Base-by-base conservation (phyloP, 176 grass and related monocot species). In the Puccinellia tenuiflora region DNA sequence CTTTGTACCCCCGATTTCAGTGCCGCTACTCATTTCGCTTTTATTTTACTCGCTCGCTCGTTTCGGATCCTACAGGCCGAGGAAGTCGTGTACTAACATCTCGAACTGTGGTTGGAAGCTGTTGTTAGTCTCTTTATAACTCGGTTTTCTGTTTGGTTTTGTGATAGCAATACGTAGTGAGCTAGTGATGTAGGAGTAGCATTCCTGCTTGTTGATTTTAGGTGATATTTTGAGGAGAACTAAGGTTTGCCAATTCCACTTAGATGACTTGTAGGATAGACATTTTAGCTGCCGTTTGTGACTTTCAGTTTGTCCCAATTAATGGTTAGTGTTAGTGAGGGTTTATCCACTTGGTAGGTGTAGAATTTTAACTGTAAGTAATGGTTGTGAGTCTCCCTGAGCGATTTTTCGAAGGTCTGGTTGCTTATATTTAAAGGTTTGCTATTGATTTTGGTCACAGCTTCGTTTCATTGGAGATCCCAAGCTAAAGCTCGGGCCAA, bases 11-110 rank as follows among this genome's bases (percentile, higher is more conserved):
- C 8, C 53, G 62, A 78, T 78, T 66, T 62, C 66, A 59, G 54
- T 8, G 73, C 33, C 10, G 70, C 33, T 65, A 52, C 72, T 46
- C 88, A 85, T 85, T 89, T 63, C 43, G 33, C 64, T 24, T 65
- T 24, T 17, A 43, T 53, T 20, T 20, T 14, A 2, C 78, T 60
- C 47, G 34, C 34, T 90, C 54, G 20, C 73, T 57, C 43, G 25
- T 37, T 82, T 50, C 18, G 70, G 83, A 82, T 78, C 83, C 83
- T 14, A 46, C 76, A 43, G 31, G 79, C 64, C 43, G 24, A 4
- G 4, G 72, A 11, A n/a, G 64, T 30, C 26, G 33, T 28, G 28
- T 56, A 72, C 16, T 4, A 38, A 20, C 46, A 14, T 82, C 61
- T 63, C 17, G 14, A 63, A 24, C 3, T 61, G 71, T 71, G 21